Conservation (phyloP, 2,329 filamentous ascomycete genomes). For the Tolypocladium tundrense region DNA sequence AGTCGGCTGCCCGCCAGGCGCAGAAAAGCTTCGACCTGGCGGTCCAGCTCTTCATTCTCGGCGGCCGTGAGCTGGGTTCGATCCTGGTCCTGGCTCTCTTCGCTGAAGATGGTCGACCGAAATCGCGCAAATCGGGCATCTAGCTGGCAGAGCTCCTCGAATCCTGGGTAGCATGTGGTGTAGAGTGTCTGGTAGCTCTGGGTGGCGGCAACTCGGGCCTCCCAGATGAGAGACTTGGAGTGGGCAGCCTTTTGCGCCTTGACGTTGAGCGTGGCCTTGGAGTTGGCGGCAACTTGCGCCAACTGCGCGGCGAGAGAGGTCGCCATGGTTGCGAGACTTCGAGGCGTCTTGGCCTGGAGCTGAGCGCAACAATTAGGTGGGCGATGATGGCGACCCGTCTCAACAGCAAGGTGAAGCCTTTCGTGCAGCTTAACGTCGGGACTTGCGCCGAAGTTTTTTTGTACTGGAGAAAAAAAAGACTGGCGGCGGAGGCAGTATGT, state of each 20-base stretch:
- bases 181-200: slow-evolving; percentile 90
- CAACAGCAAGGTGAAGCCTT: neutral
- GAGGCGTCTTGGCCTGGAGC: slow-evolving; percentile 4
- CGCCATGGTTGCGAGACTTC: slow-evolving; percentile 46
- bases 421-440: neutral
- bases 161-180: slow-evolving; percentile 78
- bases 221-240: slow-evolving; percentile 91
- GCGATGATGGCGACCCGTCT: neutral
- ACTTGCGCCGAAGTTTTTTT: slow-evolving; percentile 1
- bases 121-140: slow-evolving; percentile 72
- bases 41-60: slow-evolving; percentile 76
- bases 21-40: slow-evolving; percentile 71
- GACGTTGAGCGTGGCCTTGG: slow-evolving; percentile 81
- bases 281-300: slow-evolving; percentile 81
- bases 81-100: slow-evolving; percentile 85
- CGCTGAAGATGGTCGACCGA: slow-evolving; percentile 74
- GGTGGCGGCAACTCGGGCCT: slow-evolving; percentile 68
- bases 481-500: slow-evolving; percentile 8
- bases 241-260: slow-evolving; percentile 89
- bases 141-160: slow-evolving; percentile 79
- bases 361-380: slow-evolving; percentile 1
- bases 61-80: slow-evolving; percentile 69
- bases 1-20: slow-evolving; percentile 67
- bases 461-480: slow-evolving; percentile 9
- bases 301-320: slow-evolving; percentile 88